A percentile compares a stretch with the other conserved stretches of the same genome.
These are phyloP conservation scores for Yarrowia sp. DNA, from an alignment of 805 yeast species.

Conservation along the genomic window DNA sequence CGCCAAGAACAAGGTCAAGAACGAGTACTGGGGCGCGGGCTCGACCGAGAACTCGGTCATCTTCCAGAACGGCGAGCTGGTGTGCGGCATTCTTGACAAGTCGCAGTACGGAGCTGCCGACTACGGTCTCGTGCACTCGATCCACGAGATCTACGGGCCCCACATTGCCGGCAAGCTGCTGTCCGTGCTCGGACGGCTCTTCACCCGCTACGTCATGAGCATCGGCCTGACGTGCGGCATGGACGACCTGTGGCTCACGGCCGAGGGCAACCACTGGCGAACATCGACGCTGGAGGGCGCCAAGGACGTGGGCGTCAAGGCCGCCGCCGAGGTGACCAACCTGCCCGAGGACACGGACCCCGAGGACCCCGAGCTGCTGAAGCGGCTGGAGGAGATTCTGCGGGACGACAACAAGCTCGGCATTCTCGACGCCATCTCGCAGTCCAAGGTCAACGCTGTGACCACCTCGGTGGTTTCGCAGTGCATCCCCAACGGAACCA, in stretches of 20 bases:
- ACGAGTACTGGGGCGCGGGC: constrained; percentile 89
- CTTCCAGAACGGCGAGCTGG: constrained; percentile 79
- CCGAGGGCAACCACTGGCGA: constrained; percentile 89
- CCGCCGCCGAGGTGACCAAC: constrained; percentile 93
- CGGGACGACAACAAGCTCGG: constrained; percentile 92
- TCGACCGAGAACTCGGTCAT: constrained; percentile 84
- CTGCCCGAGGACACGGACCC: constrained; percentile 51
- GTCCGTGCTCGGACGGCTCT: constrained; percentile 89
- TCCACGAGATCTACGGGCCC: constrained; percentile 95
- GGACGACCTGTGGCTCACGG: constrained; percentile 94
- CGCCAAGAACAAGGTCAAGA: constrained; percentile 85
- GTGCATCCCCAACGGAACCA: constrained; percentile 95
- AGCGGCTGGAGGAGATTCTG: constrained; percentile 88
- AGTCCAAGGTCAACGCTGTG: constrained; percentile 84
- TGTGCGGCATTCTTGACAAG: constrained; percentile 93
- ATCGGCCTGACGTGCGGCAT: constrained; percentile 99
- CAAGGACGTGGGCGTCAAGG: constrained; percentile 79
- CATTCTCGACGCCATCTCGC: constrained; percentile 91
- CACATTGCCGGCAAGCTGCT: constrained; percentile 66
- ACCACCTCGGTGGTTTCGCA: constrained; percentile 92
- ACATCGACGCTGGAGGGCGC: constrained; percentile 73
- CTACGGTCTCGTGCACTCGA: constrained; percentile 93
- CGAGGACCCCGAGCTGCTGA: constrained; percentile 73
- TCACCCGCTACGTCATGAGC: constrained; percentile 88
- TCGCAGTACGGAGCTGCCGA: constrained; percentile 98